Evolutionary conservation across 768 basidiomycete species (phyloP), one percentile per base, ranked within the genome.

Genomic region (Leccinum longicurvipes): DNA sequence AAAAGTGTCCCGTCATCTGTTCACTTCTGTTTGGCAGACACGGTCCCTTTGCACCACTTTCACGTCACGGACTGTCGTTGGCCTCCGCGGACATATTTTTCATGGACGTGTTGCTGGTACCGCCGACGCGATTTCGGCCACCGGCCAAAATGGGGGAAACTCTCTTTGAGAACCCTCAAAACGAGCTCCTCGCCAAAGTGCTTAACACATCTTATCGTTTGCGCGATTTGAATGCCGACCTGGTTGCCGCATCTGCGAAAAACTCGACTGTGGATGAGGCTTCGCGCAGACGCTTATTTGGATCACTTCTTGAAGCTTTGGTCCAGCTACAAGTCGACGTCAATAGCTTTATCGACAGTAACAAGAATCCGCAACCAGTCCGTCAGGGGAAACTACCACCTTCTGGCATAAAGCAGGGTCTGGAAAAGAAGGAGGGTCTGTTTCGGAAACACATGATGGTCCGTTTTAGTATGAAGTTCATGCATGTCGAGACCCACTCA

Each of bases 371-470:
- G 6, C 77, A 84, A 31, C 80, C 85, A n/a, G 76, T 91, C 55
- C 80, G 89, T 50, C 86, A 89, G 66, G 97, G 96, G 3, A 93
- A 93, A 67, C 76, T 91, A 19, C 94, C 95, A 27, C 94, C 95
- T 31, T 79, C 86, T 44, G 97, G 97, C 60, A 85, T 99, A 60
- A 99, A 98, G 78, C 96, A 99, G 72, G 83, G 89, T 12, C 74
- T 99, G 64, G 97, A 99, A 76, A 99, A 98, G 82, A 99, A 99
- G 74, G 97, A 98, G 61, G 97, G 97, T 45, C 70, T 99, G 48
- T 99, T 99, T 81, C 81, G 97, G 55, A 97, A 95, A 74, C 86
- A 99, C 67, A 98, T 99, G 97, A 99, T 99, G 97, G 95, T 93
- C 55, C 54, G 81, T 72, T 24, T 36, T 49, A n/a, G n/a, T n/a